phyloP scores from a whole-genome alignment of 1,284 basidiomycete genomes.

The Tylopilus orsonianus region DNA sequence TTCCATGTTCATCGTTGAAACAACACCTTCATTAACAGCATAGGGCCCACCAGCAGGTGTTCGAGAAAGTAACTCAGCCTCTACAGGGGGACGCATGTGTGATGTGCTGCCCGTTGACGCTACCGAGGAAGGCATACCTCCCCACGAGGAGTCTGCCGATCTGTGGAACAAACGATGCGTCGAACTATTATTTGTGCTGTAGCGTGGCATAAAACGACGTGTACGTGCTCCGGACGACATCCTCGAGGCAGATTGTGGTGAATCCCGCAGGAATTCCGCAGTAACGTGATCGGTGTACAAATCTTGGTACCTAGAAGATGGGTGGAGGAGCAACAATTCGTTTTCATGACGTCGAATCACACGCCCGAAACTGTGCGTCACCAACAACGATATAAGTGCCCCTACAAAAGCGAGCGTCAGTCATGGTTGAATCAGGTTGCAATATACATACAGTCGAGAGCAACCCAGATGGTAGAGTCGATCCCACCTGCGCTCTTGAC shows the following conservation, averaged over 20 bases:
- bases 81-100: constrained; percentile 8
- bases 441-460: constrained; percentile 51
- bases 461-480: constrained; percentile 52
- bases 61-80: constrained; percentile 10
- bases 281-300: constrained; percentile 19
- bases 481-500: constrained; percentile 45
- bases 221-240: constrained; percentile 12
- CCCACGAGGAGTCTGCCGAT: constrained; percentile 8
- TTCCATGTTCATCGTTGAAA: constrained; percentile 9
- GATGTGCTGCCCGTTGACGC: constrained; percentile 18
- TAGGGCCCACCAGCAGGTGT: neutral
- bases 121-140: constrained; percentile 12
- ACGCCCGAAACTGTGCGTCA: constrained; percentile 61
- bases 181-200: constrained; percentile 5
- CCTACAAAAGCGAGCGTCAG: constrained; percentile 37
- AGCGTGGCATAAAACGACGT: constrained; percentile 4
- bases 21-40: too few relatives aligned
- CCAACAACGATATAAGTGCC: constrained; percentile 56
- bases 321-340: constrained; percentile 54
- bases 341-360: constrained; percentile 64
- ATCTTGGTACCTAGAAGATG: constrained; percentile 42
- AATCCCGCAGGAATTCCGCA: constrained; percentile 16
- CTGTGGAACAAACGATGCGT: constrained; percentile 9
- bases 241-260: too few relatives aligned
- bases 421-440: neutral